These are phyloP conservation scores for Diutina mesorugosa DNA, from an alignment of 1,139 yeast species.

Conservation along the genomic window DNA sequence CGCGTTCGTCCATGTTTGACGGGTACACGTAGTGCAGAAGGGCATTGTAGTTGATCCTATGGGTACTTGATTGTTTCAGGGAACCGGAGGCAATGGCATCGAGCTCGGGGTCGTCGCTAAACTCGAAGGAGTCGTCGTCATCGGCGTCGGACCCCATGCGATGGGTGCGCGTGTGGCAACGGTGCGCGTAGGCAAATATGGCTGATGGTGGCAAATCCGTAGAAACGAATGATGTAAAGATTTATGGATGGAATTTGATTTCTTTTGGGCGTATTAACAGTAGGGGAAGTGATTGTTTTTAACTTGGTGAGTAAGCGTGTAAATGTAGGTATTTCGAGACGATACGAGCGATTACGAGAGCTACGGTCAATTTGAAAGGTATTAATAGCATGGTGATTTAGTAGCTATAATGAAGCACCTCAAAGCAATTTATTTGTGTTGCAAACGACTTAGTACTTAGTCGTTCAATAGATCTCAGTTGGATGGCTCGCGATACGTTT, in stretches of 20 bases:
- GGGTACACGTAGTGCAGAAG: conserved; percentile 63
- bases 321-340: too few species aligned
- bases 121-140: not conserved
- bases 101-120: conserved; percentile 1
- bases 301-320: too few species aligned
- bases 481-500: too few species aligned
- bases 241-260: not conserved
- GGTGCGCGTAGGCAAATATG: not conserved
- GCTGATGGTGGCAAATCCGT: not conserved
- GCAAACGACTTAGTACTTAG: too few species aligned
- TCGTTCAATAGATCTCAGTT: too few species aligned
- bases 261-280: too few species aligned
- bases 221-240: not conserved
- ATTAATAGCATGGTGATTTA: too few species aligned
- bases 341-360: too few species aligned
- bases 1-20: conserved; percentile 69
- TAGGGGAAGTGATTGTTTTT: too few species aligned
- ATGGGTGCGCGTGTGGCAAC: not conserved
- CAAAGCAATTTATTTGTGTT: too few species aligned
- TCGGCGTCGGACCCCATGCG: not conserved
- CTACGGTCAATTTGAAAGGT: too few species aligned
- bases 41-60: conserved; percentile 27
- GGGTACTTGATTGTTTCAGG: conserved; percentile 10
- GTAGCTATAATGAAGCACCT: too few species aligned
- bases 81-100: not conserved